Conservation (phyloP, 192 early-diverging fungal genomes). For the Coemansia sp. region DNA sequence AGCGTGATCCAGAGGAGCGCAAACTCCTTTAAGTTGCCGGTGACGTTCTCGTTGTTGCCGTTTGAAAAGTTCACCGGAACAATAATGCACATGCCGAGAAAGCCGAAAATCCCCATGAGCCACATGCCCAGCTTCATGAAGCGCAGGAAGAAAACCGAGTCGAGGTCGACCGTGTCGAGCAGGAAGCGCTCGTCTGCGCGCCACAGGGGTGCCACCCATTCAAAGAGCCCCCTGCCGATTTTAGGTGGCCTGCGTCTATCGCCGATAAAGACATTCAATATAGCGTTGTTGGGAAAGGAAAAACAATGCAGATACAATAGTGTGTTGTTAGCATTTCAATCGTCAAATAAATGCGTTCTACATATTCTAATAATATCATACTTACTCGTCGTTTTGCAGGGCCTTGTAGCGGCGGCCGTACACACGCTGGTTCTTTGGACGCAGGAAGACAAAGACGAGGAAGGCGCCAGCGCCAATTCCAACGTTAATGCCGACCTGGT, state of each 20-base stretch:
- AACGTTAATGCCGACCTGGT: constrained; percentile 61
- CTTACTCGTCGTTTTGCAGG: constrained; percentile 39
- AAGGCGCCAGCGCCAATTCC: constrained; percentile 56
- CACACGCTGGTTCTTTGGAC: constrained; percentile 57
- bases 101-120: constrained; percentile 56
- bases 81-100: constrained; percentile 58
- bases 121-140: constrained; percentile 62
- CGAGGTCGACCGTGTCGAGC: constrained; percentile 64
- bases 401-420: constrained; percentile 55
- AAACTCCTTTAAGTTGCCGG: constrained; percentile 29
- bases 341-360: background rate
- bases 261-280: constrained; percentile 14
- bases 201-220: constrained; percentile 62
- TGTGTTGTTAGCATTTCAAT: background rate
- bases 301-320: background rate
- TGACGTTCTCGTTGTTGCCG: constrained; percentile 52
- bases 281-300: no score
- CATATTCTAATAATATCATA: background rate
- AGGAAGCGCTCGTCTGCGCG: constrained; percentile 58
- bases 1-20: constrained; percentile 46
- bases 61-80: constrained; percentile 65
- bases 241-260: constrained; percentile 63
- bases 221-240: constrained; percentile 60
- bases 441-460: constrained; percentile 56
- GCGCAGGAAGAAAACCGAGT: constrained; percentile 68